Conservation (phyloP, 2,329 filamentous ascomycete genomes). For the Zymoseptoria tritici region DNA sequence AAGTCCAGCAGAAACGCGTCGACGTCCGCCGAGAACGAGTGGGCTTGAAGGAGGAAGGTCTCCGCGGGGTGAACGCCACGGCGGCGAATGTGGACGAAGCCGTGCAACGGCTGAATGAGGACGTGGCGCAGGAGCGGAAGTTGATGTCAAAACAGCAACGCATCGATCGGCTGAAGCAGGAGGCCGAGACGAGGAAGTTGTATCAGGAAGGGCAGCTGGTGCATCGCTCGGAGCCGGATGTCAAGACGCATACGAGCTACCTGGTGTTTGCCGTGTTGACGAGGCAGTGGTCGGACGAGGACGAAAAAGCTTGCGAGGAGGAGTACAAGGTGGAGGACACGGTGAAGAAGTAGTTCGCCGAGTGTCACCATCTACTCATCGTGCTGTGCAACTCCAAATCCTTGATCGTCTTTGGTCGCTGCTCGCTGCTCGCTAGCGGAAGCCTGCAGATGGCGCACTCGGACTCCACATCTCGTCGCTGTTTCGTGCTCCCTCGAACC, state of each 20-base stretch:
- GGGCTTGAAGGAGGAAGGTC: slow-evolving; percentile 61
- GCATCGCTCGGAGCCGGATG: slow-evolving; percentile 74
- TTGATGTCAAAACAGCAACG: slow-evolving; percentile 18
- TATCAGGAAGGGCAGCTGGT: slow-evolving; percentile 72
- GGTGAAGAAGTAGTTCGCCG: slow-evolving; percentile 5
- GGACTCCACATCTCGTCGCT: background rate
- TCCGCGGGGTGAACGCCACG: slow-evolving; percentile 59
- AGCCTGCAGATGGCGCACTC: background rate
- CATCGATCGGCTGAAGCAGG: slow-evolving; percentile 29
- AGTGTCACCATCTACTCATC: background rate
- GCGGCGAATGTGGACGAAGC: slow-evolving; percentile 75
- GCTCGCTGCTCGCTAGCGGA: background rate
- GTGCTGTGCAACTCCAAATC: background rate
- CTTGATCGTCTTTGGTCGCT: background rate
- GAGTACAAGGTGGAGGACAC: slow-evolving; percentile 17
- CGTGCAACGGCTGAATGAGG: slow-evolving; percentile 58
- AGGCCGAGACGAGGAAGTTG: slow-evolving; percentile 42
- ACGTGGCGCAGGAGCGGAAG: slow-evolving; percentile 8
- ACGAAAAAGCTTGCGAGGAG: slow-evolving; percentile 52
- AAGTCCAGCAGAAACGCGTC: slow-evolving; percentile 70
- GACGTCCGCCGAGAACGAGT: slow-evolving; percentile 76
- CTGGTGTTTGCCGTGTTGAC: slow-evolving; percentile 87
- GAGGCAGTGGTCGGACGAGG: slow-evolving; percentile 73
- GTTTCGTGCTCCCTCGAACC: background rate
- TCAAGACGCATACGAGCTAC: slow-evolving; percentile 97